Conservation (phyloP, 2,329 filamentous ascomycete genomes). For the Penicillium sp. region DNA sequence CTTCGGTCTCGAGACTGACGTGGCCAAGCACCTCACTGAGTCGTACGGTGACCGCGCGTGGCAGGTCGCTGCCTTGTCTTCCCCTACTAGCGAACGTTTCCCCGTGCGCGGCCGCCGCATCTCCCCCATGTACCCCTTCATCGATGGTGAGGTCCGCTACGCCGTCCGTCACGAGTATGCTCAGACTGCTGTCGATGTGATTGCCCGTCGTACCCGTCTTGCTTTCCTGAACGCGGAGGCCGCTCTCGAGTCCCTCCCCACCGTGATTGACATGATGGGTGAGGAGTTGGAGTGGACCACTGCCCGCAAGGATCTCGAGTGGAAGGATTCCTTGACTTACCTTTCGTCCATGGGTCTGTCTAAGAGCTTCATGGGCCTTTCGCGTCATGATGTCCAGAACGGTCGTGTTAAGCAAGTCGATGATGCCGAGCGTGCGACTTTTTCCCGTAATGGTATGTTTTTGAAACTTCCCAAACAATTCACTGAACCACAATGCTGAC, state of each 20-base stretch:
- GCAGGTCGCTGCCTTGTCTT: slow-evolving; percentile 79
- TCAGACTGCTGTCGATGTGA: slow-evolving; percentile 82
- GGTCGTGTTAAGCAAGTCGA: slow-evolving; percentile 51
- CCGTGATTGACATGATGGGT: slow-evolving; percentile 84
- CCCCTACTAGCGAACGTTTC: slow-evolving; percentile 73
- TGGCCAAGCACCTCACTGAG: slow-evolving; percentile 81
- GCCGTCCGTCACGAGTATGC: slow-evolving; percentile 87
- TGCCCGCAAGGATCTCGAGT: slow-evolving; percentile 72
- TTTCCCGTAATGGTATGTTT: slow-evolving; percentile 43
- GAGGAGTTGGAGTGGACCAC: slow-evolving; percentile 77
- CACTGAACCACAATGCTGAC: slow-evolving; percentile 5
- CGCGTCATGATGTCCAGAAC: slow-evolving; percentile 58
- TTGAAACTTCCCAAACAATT: neutral
- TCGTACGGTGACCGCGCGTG: slow-evolving; percentile 91
- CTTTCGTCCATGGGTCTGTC: slow-evolving; percentile 62
- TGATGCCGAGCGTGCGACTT: slow-evolving; percentile 40
- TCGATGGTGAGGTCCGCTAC: slow-evolving; percentile 89
- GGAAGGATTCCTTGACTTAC: slow-evolving; percentile 66
- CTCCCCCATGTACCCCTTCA: slow-evolving; percentile 77
- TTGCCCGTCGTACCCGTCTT: slow-evolving; percentile 78
- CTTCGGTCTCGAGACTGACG: slow-evolving; percentile 86
- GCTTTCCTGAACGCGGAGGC: slow-evolving; percentile 92
- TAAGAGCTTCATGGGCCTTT: slow-evolving; percentile 56
- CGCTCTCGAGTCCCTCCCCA: slow-evolving; percentile 78
- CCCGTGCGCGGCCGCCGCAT: slow-evolving; percentile 80